A percentile compares a stretch with the other conserved stretches of the same genome.
phyloP scores from a whole-genome alignment of 495 filamentous ascomycete genomes.

The Trichoderma asperelloides region DNA sequence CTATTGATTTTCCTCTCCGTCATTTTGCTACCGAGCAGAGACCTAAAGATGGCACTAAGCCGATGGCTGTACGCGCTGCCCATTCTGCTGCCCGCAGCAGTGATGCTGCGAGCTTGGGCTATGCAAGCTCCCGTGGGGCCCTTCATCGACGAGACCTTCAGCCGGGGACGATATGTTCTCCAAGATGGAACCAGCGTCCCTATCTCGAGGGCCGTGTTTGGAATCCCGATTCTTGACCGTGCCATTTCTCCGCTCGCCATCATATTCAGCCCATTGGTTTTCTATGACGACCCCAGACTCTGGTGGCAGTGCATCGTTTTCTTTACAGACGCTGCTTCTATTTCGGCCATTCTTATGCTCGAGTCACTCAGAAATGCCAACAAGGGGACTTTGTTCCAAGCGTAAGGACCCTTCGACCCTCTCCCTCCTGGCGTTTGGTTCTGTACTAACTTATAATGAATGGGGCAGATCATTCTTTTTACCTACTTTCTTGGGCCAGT shows the following conservation, averaged over 20 bases:
- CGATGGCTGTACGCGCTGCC: background rate
- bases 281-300: background rate
- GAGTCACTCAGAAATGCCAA: background rate
- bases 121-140: background rate
- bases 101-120: background rate
- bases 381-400: background rate
- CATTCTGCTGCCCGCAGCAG: background rate
- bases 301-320: slow-evolving; percentile 5
- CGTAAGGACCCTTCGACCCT: background rate
- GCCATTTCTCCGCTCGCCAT: background rate
- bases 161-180: background rate
- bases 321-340: background rate
- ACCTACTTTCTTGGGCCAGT: background rate
- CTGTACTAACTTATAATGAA: no score
- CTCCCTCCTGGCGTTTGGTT: background rate
- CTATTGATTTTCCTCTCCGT: no score
- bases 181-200: background rate
- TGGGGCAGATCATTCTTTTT: background rate
- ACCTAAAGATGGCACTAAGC: background rate
- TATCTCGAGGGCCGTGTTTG: background rate
- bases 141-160: background rate
- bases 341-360: background rate
- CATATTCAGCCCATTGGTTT: background rate
- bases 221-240: background rate
- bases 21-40: no score